phyloP scores from a whole-genome alignment of 2,329 filamentous ascomycete species.

The Capronia coronata region DNA sequence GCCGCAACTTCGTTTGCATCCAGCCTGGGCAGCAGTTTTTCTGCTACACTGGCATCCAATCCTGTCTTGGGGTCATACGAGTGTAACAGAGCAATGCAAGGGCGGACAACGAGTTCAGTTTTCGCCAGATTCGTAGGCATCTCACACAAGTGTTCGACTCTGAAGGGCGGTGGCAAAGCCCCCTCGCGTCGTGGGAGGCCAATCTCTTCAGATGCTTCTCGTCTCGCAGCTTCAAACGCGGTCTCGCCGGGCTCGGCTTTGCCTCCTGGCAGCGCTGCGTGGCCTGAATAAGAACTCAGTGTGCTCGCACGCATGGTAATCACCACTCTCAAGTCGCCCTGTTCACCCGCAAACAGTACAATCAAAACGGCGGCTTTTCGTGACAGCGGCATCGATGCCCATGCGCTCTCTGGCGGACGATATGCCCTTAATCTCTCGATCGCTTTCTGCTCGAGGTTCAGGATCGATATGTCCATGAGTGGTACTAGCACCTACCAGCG shows the following conservation, averaged over 20 bases:
- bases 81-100: slow-evolving; percentile 72
- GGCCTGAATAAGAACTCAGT: slow-evolving; percentile 63
- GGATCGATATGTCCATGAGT: background rate
- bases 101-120: slow-evolving; percentile 66
- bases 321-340: slow-evolving; percentile 66
- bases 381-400: slow-evolving; percentile 50
- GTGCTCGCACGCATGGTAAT: slow-evolving; percentile 56
- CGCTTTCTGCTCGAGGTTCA: slow-evolving; percentile 37
- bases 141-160: slow-evolving; percentile 79
- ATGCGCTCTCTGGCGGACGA: slow-evolving; percentile 51
- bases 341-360: slow-evolving; percentile 75
- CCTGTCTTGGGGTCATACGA: slow-evolving; percentile 46
- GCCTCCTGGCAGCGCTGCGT: slow-evolving; percentile 80
- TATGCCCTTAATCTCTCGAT: slow-evolving; percentile 53
- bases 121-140: slow-evolving; percentile 69
- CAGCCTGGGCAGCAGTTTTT: slow-evolving; percentile 68
- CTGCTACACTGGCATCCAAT: slow-evolving; percentile 52
- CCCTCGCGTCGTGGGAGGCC: slow-evolving; percentile 61
- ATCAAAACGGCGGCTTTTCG: slow-evolving; percentile 81
- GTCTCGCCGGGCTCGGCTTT: slow-evolving; percentile 51
- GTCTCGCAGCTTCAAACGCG: slow-evolving; percentile 71
- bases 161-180: slow-evolving; percentile 68
- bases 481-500: slow-evolving; percentile 15
- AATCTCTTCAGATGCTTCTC: slow-evolving; percentile 90
- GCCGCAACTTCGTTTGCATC: slow-evolving; percentile 89